These are phyloP conservation scores for Kickxella alabastrina DNA, from an alignment of 192 early-diverging fungal genomes.

Conservation along the genomic window DNA sequence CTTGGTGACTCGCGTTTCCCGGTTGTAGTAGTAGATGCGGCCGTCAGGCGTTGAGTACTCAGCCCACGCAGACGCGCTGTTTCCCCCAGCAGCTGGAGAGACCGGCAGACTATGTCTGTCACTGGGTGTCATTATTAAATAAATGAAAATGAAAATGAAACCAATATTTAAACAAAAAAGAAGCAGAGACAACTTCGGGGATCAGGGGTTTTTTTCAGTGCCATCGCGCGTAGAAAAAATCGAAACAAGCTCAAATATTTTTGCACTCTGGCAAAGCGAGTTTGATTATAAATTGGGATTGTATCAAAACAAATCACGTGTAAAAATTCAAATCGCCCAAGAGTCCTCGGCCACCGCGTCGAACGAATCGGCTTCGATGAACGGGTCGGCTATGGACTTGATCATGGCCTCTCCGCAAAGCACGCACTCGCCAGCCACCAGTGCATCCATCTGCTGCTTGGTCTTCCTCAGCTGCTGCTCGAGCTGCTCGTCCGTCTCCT, in stretches of 20 bases:
- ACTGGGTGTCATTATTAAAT: too few relatives aligned
- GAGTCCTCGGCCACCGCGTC: conserved; percentile 47
- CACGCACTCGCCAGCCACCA: conserved; percentile 83
- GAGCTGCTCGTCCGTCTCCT: conserved; percentile 42
- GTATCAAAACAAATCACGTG: too few relatives aligned
- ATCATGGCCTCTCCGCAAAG: conserved; percentile 98
- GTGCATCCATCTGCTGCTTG: conserved; percentile 69
- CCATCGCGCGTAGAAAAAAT: too few relatives aligned
- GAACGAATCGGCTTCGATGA: conserved; percentile 61
- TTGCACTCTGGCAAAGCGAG: too few relatives aligned
- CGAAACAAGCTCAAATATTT: too few relatives aligned
- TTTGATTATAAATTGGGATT: too few relatives aligned
- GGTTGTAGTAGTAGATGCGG: conserved; percentile 83
- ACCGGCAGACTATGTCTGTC: too few relatives aligned
- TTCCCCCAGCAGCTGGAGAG: too few relatives aligned
- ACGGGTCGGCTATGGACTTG: conserved; percentile 77
- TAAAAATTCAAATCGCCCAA: conserved; percentile 67
- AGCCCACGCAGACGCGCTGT: conserved; percentile 56
- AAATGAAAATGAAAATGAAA: too few relatives aligned
- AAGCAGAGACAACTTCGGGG: too few relatives aligned
- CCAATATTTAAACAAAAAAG: too few relatives aligned
- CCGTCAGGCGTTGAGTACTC: conserved; percentile 78
- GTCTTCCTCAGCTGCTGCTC: conserved; percentile 34
- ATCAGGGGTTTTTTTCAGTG: too few relatives aligned
- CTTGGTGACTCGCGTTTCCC: conserved; percentile 65